Evolutionary conservation across 2,329 filamentous ascomycete genomes (phyloP).

Genomic region (Ophiostoma himal-ulmi): DNA sequence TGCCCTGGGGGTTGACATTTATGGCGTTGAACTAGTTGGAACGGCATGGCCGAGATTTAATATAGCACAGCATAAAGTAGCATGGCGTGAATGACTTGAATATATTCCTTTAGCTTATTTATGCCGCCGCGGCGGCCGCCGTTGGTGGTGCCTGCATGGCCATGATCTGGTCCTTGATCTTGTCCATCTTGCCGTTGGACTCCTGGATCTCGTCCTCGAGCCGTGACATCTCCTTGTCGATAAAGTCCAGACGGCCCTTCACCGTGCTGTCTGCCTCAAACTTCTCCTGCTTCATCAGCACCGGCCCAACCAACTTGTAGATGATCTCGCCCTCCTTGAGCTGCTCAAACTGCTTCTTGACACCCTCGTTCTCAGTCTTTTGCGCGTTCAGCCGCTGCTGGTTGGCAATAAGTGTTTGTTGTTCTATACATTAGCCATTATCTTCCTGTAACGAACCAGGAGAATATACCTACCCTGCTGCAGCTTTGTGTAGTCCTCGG

Average conservation of each 20-base stretch:
- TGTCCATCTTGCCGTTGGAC: conserved; percentile 51
- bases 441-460: no score
- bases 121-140: not conserved
- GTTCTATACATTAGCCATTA: conserved; percentile 50
- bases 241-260: conserved; percentile 84
- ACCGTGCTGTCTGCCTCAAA: conserved; percentile 85
- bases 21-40: conserved; percentile 34
- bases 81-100: not conserved
- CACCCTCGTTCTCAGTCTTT: conserved; percentile 83
- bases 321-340: conserved; percentile 79
- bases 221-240: conserved; percentile 74
- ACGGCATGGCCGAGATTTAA: no score
- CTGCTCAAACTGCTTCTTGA: conserved; percentile 79
- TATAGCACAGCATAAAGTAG: not conserved
- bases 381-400: conserved; percentile 91
- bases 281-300: conserved; percentile 91
- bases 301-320: conserved; percentile 91
- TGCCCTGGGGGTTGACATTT: conserved; percentile 37
- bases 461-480: conserved; percentile 60
- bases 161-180: conserved; percentile 55
- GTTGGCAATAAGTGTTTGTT: conserved; percentile 68
- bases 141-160: conserved; percentile 46
- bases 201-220: conserved; percentile 51
- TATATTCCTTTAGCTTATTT: not conserved
- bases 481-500: conserved; percentile 80